Percentiles rank a stretch among this genome's conserved stretches.
These are phyloP conservation scores for Mimosa pudica DNA, from an alignment of 306 rosid species.

Conservation along the genomic window DNA sequence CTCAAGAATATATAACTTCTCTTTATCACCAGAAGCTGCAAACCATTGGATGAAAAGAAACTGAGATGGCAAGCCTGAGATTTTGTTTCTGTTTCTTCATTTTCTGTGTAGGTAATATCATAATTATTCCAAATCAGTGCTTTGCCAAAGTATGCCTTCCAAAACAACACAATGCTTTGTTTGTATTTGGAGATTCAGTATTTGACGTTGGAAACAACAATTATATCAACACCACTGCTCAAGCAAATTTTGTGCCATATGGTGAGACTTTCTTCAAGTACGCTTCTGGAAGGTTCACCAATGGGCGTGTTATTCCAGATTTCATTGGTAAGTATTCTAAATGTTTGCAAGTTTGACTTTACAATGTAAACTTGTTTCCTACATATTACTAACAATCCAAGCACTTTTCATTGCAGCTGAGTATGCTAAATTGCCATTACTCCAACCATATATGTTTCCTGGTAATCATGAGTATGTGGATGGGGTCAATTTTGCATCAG, in stretches of 20 bases:
- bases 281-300: slow-evolving; percentile 53
- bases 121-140: background rate
- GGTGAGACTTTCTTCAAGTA: slow-evolving; percentile 56
- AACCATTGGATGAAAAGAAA: background rate
- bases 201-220: slow-evolving; percentile 63
- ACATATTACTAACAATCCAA: background rate
- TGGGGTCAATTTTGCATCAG: slow-evolving; percentile 75
- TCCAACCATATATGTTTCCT: slow-evolving; percentile 55
- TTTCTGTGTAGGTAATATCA: too few relatives aligned
- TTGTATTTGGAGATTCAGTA: slow-evolving; percentile 62
- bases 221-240: slow-evolving; percentile 38
- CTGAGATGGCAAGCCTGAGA: slow-evolving; percentile 23
- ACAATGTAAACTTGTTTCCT: background rate
- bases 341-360: background rate
- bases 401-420: slow-evolving; percentile 49
- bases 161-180: slow-evolving; percentile 36
- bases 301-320: slow-evolving; percentile 52
- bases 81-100: slow-evolving; percentile 24
- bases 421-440: slow-evolving; percentile 48
- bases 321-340: slow-evolving; percentile 43
- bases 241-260: slow-evolving; percentile 48
- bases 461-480: slow-evolving; percentile 31
- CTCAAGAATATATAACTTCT: background rate
- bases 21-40: background rate
- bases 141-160: slow-evolving; percentile 19